Conservation (phyloP, 2,329 filamentous ascomycete species). For the Polytolypa hystricis region DNA sequence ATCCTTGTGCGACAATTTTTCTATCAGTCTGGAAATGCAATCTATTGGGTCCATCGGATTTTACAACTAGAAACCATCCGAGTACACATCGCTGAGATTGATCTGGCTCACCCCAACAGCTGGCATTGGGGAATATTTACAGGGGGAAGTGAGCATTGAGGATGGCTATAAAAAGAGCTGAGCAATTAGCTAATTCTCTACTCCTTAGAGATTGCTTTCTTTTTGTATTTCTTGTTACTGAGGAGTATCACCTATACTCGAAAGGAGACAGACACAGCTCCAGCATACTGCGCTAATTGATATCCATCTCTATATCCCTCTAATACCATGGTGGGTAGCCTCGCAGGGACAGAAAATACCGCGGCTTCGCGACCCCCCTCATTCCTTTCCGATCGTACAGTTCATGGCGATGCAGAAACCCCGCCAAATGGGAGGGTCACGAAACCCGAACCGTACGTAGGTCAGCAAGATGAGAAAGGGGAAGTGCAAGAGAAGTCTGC, state of each 20-base stretch:
- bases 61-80: too few species aligned
- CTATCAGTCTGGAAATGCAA: too few species aligned
- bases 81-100: too few species aligned
- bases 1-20: too few species aligned
- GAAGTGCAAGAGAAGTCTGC: too few species aligned
- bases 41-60: too few species aligned
- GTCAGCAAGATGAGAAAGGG: too few species aligned
- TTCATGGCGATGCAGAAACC: background rate
- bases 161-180: background rate
- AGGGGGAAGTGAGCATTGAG: too few species aligned
- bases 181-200: background rate
- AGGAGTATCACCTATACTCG: background rate
- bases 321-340: background rate
- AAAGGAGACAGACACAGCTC: background rate
- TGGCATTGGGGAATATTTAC: too few species aligned
- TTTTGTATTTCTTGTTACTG: background rate
- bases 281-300: background rate
- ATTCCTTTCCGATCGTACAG: background rate
- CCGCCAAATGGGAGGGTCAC: background rate
- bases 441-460: too few species aligned
- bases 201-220: background rate
- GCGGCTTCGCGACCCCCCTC: background rate
- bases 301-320: background rate
- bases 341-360: background rate
- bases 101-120: too few species aligned